phyloP scores from a whole-genome alignment of 371 early-diverging fungal genomes.

The Smittium culicis region DNA sequence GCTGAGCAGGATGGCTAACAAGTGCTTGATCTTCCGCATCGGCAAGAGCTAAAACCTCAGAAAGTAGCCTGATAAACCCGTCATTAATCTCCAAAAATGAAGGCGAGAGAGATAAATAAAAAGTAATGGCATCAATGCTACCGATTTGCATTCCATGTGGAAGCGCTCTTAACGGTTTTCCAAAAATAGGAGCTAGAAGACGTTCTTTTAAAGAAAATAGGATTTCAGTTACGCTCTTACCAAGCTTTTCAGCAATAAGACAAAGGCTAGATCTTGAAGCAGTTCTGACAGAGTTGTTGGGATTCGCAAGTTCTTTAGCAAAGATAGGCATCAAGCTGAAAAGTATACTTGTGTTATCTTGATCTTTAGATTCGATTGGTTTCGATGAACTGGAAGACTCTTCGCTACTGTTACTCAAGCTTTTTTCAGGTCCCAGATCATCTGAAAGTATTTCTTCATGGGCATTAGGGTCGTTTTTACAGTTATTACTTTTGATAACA shows the following conservation, averaged over 20 bases:
- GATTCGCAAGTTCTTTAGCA: slow-evolving; percentile 81
- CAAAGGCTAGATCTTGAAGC: slow-evolving; percentile 72
- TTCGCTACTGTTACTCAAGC: too few species aligned
- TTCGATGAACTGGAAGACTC: too few species aligned
- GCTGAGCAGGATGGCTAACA: slow-evolving; percentile 65
- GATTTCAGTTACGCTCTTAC: slow-evolving; percentile 66
- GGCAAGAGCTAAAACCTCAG: slow-evolving; percentile 85
- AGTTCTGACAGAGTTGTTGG: slow-evolving; percentile 77
- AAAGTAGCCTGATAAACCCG: slow-evolving; percentile 73
- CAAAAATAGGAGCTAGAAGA: slow-evolving; percentile 85
- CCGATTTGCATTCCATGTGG: slow-evolving; percentile 96
- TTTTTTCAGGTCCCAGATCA: too few species aligned
- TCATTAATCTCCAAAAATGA: slow-evolving; percentile 83
- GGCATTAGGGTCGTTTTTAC: too few species aligned
- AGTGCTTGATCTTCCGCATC: slow-evolving; percentile 96
- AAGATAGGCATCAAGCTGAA: slow-evolving; percentile 50
- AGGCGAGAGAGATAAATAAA: slow-evolving; percentile 80
- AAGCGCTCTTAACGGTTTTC: slow-evolving; percentile 89
- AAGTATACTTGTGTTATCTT: slow-evolving; percentile 12
- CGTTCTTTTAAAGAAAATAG: slow-evolving; percentile 72
- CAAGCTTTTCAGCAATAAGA: slow-evolving; percentile 61
- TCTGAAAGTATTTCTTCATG: too few species aligned
- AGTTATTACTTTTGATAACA: too few species aligned
- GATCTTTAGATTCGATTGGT: not conserved
- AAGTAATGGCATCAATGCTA: slow-evolving; percentile 93